These are phyloP conservation scores for Hypomyces perniciosus DNA, from an alignment of 2,329 filamentous ascomycete genomes.

Conservation along the genomic window DNA sequence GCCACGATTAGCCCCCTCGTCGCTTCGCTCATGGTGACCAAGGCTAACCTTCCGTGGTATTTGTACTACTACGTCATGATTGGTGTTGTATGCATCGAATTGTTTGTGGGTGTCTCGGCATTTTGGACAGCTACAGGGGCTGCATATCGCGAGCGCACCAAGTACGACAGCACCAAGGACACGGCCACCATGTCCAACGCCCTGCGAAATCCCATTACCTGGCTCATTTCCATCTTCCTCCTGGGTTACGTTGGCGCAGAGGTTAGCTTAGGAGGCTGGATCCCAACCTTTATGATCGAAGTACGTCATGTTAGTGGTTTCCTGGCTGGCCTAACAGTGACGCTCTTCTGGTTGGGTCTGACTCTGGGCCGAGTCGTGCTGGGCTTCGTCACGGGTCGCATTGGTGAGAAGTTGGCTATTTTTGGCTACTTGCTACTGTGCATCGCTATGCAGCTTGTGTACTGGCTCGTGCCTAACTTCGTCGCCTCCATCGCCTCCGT, in stretches of 20 bases:
- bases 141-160: slow-evolving; percentile 38
- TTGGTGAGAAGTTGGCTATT: slow-evolving; percentile 67
- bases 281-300: slow-evolving; percentile 80
- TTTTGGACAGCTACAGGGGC: slow-evolving; percentile 60
- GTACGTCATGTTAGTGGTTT: slow-evolving; percentile 65
- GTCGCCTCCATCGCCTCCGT: slow-evolving; percentile 68
- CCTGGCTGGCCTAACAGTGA: slow-evolving; percentile 67
- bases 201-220: slow-evolving; percentile 53
- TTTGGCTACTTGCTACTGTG: slow-evolving; percentile 57
- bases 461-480: slow-evolving; percentile 77
- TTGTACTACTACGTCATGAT: slow-evolving; percentile 73
- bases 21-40: slow-evolving; percentile 66
- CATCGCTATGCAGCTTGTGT: slow-evolving; percentile 63
- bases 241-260: slow-evolving; percentile 76
- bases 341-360: slow-evolving; percentile 79
- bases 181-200: slow-evolving; percentile 38
- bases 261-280: slow-evolving; percentile 69
- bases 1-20: slow-evolving; percentile 64
- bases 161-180: slow-evolving; percentile 26
- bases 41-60: slow-evolving; percentile 59
- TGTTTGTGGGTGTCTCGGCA: slow-evolving; percentile 42
- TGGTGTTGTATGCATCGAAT: slow-evolving; percentile 49
- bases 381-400: slow-evolving; percentile 67
- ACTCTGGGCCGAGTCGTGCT: slow-evolving; percentile 67
- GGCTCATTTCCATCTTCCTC: slow-evolving; percentile 68